Percentiles rank a stretch among this genome's conserved stretches.
Conservation (phyloP, 495 filamentous ascomycete genomes). For the Aspergillus homomorphus region DNA sequence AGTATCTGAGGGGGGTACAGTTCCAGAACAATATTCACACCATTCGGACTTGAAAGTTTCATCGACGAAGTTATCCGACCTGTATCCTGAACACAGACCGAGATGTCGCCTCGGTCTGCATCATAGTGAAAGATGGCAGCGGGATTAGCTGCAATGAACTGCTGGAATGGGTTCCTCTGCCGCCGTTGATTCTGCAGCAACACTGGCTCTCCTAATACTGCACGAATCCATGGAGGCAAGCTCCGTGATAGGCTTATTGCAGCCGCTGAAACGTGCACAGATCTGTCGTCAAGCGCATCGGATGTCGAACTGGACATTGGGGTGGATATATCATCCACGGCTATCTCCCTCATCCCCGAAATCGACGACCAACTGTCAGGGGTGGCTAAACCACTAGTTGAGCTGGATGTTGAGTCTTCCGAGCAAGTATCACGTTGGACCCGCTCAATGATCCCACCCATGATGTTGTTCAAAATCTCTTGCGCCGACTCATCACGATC, state of each 20-base stretch:
- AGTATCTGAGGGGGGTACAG: slow-evolving; percentile 3
- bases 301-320: slow-evolving; percentile 14
- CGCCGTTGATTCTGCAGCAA: slow-evolving; percentile 10
- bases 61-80: not conserved
- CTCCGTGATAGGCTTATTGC: not conserved
- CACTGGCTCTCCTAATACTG: slow-evolving; percentile 9
- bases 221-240: slow-evolving; percentile 15
- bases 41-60: slow-evolving; percentile 11
- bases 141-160: slow-evolving; percentile 7
- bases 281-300: slow-evolving; percentile 10
- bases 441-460: slow-evolving; percentile 6
- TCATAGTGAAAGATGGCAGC: slow-evolving; percentile 3
- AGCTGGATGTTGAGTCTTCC: not conserved
- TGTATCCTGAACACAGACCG: not conserved
- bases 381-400: slow-evolving; percentile 8
- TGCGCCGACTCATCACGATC: slow-evolving; percentile 26
- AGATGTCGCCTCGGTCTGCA: slow-evolving; percentile 9
- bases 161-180: slow-evolving; percentile 16
- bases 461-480: slow-evolving; percentile 32
- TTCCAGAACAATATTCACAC: slow-evolving; percentile 11
- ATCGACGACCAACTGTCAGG: slow-evolving; percentile 20
- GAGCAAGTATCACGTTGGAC: slow-evolving; percentile 13
- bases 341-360: slow-evolving; percentile 3
- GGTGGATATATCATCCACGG: slow-evolving; percentile 9
- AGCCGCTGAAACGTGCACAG: slow-evolving; percentile 2